Evolutionary conservation across 371 early-diverging fungal genomes (phyloP).

Genomic region (Saksenaea oblongispora): DNA sequence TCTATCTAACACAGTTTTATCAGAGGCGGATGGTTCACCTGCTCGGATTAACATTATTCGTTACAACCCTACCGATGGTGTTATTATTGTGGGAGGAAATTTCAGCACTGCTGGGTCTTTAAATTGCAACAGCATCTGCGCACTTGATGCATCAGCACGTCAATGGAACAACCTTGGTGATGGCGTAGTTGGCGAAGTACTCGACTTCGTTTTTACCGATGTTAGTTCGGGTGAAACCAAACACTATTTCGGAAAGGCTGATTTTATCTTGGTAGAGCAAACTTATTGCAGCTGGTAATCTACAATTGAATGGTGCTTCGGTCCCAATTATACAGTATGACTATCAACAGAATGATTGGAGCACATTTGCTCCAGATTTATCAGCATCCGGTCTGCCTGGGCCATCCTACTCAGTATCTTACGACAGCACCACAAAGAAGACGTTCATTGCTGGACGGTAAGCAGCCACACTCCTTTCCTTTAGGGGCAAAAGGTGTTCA

Average conservation of each 20-base stretch:
- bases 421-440: slow-evolving; percentile 33
- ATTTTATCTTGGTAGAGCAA: slow-evolving; percentile 20
- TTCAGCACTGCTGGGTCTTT: slow-evolving; percentile 54
- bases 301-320: slow-evolving; percentile 39
- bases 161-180: slow-evolving; percentile 50
- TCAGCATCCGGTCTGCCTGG: slow-evolving; percentile 36
- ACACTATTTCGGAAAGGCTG: neutral
- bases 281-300: slow-evolving; percentile 52
- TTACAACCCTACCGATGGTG: slow-evolving; percentile 19
- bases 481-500: neutral
- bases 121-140: slow-evolving; percentile 50
- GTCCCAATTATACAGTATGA: slow-evolving; percentile 52
- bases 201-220: slow-evolving; percentile 53
- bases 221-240: slow-evolving; percentile 23
- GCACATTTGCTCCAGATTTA: slow-evolving; percentile 36
- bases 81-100: slow-evolving; percentile 55
- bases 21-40: slow-evolving; percentile 27
- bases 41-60: slow-evolving; percentile 48
- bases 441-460: slow-evolving; percentile 46
- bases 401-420: slow-evolving; percentile 33
- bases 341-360: slow-evolving; percentile 46
- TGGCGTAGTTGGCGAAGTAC: slow-evolving; percentile 42
- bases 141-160: slow-evolving; percentile 23
- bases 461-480: neutral
- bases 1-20: neutral